These are phyloP conservation scores for Fusarium temperatum DNA, from an alignment of 2,329 filamentous ascomycete species.

Conservation along the genomic window DNA sequence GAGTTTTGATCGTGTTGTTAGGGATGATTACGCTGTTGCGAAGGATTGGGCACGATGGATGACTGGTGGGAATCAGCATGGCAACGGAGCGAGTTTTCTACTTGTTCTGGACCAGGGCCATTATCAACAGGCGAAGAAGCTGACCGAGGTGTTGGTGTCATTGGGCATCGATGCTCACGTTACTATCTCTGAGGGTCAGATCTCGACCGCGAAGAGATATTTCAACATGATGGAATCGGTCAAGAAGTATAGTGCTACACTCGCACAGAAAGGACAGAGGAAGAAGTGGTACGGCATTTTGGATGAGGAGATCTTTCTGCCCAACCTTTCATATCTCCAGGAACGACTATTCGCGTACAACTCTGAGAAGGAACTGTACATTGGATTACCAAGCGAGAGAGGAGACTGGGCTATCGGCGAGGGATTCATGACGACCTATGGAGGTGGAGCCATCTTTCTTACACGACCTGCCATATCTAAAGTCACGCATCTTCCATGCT, in stretches of 20 bases:
- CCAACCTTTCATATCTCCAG: constrained; percentile 52
- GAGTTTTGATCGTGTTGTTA: constrained; percentile 52
- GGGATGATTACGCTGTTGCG: constrained; percentile 51
- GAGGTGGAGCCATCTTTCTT: constrained; percentile 57
- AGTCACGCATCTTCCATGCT: constrained; percentile 51
- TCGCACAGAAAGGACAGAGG: constrained; percentile 47
- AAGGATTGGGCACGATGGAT: constrained; percentile 58
- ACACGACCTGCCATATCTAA: constrained; percentile 47
- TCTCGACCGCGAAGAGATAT: constrained; percentile 49
- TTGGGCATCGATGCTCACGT: constrained; percentile 53
- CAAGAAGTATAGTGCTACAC: constrained; percentile 45
- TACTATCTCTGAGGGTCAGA: constrained; percentile 43
- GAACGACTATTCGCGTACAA: constrained; percentile 50
- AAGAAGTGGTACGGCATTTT: constrained; percentile 56
- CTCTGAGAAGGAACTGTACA: constrained; percentile 47
- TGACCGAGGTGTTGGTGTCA: constrained; percentile 45
- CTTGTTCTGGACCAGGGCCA: constrained; percentile 53
- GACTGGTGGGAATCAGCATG: constrained; percentile 51
- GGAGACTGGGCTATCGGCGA: constrained; percentile 53
- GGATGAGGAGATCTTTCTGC: constrained; percentile 59
- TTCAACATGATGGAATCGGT: constrained; percentile 50
- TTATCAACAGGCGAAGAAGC: constrained; percentile 44
- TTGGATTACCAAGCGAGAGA: constrained; percentile 56
- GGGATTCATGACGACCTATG: constrained; percentile 52
- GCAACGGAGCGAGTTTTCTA: constrained; percentile 55